Evolutionary conservation across 2,329 filamentous ascomycete genomes (phyloP).

Genomic region (Onygenales sp.): DNA sequence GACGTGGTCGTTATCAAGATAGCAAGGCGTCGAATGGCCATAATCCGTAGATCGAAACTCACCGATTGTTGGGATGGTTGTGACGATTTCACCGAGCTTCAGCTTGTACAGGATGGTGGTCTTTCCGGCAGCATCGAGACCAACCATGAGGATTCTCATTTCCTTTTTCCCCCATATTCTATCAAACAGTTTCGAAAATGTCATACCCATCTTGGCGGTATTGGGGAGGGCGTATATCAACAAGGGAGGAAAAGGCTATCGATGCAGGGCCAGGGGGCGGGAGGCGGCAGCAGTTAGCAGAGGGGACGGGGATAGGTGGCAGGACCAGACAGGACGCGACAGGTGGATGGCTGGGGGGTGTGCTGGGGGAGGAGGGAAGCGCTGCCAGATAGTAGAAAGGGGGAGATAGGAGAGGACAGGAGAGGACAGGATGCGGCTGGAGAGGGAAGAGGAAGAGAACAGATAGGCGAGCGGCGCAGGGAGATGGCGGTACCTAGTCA

Average conservation of each 20-base stretch:
- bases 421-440: slow-evolving; percentile 1
- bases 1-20: not conserved
- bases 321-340: too few relatives aligned
- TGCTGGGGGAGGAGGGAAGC: too few relatives aligned
- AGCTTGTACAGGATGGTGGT: slow-evolving; percentile 99
- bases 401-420: not conserved
- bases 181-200: slow-evolving; percentile 94
- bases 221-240: slow-evolving; percentile 3
- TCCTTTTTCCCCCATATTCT: slow-evolving; percentile 99
- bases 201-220: slow-evolving; percentile 78
- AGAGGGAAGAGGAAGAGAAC: slow-evolving; percentile 3
- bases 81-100: slow-evolving; percentile 93
- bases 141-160: slow-evolving; percentile 99
- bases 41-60: slow-evolving; percentile 31
- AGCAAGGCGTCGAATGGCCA: not conserved
- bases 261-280: too few relatives aligned
- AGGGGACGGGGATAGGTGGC: not conserved
- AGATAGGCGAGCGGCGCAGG: slow-evolving; percentile 2
- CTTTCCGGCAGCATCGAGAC: slow-evolving; percentile 98
- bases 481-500: not conserved
- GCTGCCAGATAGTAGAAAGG: too few relatives aligned
- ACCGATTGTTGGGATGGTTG: slow-evolving; percentile 98
- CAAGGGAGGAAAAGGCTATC: not conserved
- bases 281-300: not conserved
- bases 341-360: too few relatives aligned